These are phyloP conservation scores for Mortierella sp. DNA, from an alignment of 371 early-diverging fungal species.

Conservation along the genomic window DNA sequence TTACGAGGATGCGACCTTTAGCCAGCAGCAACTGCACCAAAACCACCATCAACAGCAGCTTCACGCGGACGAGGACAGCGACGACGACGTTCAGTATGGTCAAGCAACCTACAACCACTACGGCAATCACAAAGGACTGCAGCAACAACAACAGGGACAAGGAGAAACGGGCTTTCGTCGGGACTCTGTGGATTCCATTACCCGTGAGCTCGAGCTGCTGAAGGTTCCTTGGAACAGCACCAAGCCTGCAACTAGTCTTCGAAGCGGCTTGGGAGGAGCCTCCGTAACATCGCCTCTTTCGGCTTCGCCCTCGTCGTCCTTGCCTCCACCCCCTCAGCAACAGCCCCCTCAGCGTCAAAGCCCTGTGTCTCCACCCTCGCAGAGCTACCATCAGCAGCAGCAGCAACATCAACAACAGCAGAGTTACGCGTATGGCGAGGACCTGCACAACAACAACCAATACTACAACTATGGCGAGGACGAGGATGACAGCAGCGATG, in stretches of 20 bases:
- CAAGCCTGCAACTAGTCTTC: conserved; percentile 8
- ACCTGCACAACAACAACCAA: conserved; percentile 19
- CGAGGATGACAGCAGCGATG: conserved; percentile 40
- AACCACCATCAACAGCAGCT: conserved; percentile 11
- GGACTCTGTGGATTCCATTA: conserved; percentile 56
- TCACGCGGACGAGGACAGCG: conserved; percentile 23
- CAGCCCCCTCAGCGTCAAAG: not conserved
- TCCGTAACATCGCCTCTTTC: not conserved
- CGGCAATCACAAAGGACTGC: not conserved
- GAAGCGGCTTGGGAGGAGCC: not conserved
- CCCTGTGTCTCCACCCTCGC: not conserved
- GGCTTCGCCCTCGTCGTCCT: not conserved
- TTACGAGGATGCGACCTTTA: not conserved
- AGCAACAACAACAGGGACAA: conserved; percentile 13
- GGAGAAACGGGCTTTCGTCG: not conserved
- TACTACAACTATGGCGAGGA: conserved; percentile 40
- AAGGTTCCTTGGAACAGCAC: conserved; percentile 54
- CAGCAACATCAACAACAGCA: conserved; percentile 21
- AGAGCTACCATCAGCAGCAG: conserved; percentile 24
- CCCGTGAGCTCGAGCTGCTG: conserved; percentile 55
- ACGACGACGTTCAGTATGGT: conserved; percentile 25
- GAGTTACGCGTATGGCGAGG: conserved; percentile 24
- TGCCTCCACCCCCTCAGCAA: conserved; percentile 12
- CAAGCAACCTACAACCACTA: conserved; percentile 1
- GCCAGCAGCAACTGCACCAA: not conserved